A percentile compares a stretch with the other conserved stretches of the same genome.
Conservation (phyloP, 177 flowering plant species). For the Telopea speciosissima region DNA sequence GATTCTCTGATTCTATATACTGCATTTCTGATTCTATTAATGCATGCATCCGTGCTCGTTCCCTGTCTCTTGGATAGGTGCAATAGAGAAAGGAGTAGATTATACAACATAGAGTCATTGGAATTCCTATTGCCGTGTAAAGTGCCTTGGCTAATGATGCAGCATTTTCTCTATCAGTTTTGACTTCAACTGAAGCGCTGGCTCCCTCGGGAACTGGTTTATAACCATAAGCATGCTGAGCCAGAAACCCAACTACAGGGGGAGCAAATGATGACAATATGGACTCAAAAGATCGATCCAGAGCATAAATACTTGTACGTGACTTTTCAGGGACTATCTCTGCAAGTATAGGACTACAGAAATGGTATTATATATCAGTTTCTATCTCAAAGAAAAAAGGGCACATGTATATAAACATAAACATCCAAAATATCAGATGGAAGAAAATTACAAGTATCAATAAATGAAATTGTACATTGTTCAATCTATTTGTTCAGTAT, state of each 20-base stretch:
- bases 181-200: constrained; percentile 38
- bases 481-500: neutral
- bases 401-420: no score
- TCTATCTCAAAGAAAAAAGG: no score
- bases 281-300: constrained; percentile 86
- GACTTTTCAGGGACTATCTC: constrained; percentile 90
- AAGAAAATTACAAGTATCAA: neutral
- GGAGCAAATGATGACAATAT: constrained; percentile 92
- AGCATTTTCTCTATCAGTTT: constrained; percentile 75
- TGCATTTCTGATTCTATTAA: constrained; percentile 74
- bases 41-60: constrained; percentile 67
- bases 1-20: constrained; percentile 38
- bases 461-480: neutral
- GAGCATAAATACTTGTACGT: constrained; percentile 83
- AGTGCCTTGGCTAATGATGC: constrained; percentile 81
- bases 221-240: constrained; percentile 78
- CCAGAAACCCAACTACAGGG: constrained; percentile 74
- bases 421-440: no score
- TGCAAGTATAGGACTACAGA: constrained; percentile 86
- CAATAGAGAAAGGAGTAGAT: constrained; percentile 74
- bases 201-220: constrained; percentile 58
- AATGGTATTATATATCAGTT: neutral
- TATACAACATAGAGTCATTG: constrained; percentile 69
- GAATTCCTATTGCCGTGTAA: constrained; percentile 64
- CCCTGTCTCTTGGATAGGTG: constrained; percentile 83